Percentiles rank a stretch among this genome's conserved stretches.
These are phyloP conservation scores for Apiospora rasikravindrae DNA, from an alignment of 2,329 filamentous ascomycete genomes.

Conservation along the genomic window DNA sequence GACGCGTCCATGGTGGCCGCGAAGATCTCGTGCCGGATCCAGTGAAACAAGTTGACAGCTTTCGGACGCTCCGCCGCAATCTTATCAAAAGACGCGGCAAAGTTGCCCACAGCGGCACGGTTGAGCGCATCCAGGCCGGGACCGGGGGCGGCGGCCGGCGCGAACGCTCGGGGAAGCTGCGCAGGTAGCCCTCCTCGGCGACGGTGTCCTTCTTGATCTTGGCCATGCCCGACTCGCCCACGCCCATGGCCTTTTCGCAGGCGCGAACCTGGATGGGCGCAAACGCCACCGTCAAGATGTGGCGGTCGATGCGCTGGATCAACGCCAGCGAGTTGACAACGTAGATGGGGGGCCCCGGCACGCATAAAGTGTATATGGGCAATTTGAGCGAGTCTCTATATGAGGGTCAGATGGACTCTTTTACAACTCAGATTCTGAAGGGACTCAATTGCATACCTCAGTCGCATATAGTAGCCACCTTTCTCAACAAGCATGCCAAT, in stretches of 20 bases:
- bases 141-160: slow-evolving; percentile 18
- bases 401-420: neutral
- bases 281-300: slow-evolving; percentile 23
- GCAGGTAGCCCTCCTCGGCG: slow-evolving; percentile 23
- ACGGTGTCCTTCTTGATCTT: slow-evolving; percentile 22
- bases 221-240: slow-evolving; percentile 22
- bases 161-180: slow-evolving; percentile 19
- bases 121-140: slow-evolving; percentile 21
- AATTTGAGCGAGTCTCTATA: slow-evolving; percentile 21
- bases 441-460: slow-evolving; percentile 18
- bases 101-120: slow-evolving; percentile 4
- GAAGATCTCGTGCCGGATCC: slow-evolving; percentile 18
- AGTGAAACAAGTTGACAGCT: slow-evolving; percentile 20
- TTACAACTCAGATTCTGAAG: too few relatives aligned
- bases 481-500: slow-evolving; percentile 22
- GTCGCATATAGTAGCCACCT: slow-evolving; percentile 20
- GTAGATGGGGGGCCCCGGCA: slow-evolving; percentile 23
- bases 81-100: slow-evolving; percentile 18
- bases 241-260: slow-evolving; percentile 22
- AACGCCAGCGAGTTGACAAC: slow-evolving; percentile 22
- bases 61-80: slow-evolving; percentile 1
- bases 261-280: slow-evolving; percentile 21
- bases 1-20: slow-evolving; percentile 22
- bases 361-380: slow-evolving; percentile 23
- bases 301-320: slow-evolving; percentile 24